These are phyloP conservation scores for Stemphylium vesicarium DNA, from an alignment of 2,329 filamentous ascomycete genomes.

Conservation along the genomic window DNA sequence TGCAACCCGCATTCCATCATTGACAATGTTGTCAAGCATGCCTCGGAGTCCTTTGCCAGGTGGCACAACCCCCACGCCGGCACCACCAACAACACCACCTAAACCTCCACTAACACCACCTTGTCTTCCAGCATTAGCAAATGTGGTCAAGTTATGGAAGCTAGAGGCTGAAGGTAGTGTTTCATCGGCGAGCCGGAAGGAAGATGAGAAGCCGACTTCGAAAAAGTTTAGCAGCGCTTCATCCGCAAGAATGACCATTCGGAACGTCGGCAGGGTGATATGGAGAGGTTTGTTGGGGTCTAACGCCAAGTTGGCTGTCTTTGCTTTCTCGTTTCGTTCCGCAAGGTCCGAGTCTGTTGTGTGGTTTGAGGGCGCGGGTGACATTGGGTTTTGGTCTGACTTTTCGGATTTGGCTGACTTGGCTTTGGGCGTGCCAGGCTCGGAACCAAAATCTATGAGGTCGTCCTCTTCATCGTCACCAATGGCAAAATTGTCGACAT, in stretches of 20 bases:
- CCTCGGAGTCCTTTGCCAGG: slow-evolving; percentile 80
- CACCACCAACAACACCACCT: slow-evolving; percentile 54
- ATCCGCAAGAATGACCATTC: slow-evolving; percentile 97
- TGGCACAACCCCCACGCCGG: slow-evolving; percentile 61
- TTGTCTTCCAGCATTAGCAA: slow-evolving; percentile 69
- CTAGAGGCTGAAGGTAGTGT: slow-evolving; percentile 59
- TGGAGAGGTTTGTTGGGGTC: slow-evolving; percentile 92
- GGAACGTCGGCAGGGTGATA: slow-evolving; percentile 96
- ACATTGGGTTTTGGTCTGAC: slow-evolving; percentile 36
- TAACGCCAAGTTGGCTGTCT: slow-evolving; percentile 85
- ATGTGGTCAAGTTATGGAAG: slow-evolving; percentile 80
- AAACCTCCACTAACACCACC: slow-evolving; percentile 50
- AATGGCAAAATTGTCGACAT: slow-evolving; percentile 71
- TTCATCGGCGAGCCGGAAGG: slow-evolving; percentile 82
- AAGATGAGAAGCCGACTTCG: slow-evolving; percentile 91
- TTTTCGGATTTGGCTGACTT: slow-evolving; percentile 41
- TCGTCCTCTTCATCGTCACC: slow-evolving; percentile 71
- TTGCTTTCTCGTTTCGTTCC: slow-evolving; percentile 60
- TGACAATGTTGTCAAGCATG: slow-evolving; percentile 96
- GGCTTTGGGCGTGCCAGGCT: slow-evolving; percentile 38
- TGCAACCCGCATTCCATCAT: slow-evolving; percentile 94
- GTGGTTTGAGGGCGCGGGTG: slow-evolving; percentile 31
- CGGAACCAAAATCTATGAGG: slow-evolving; percentile 64
- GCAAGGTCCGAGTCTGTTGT: slow-evolving; percentile 34
- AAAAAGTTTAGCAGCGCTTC: slow-evolving; percentile 97